Evolutionary conservation across 805 yeast species (phyloP).

Genomic region (Phaffomyces opuntiae): DNA sequence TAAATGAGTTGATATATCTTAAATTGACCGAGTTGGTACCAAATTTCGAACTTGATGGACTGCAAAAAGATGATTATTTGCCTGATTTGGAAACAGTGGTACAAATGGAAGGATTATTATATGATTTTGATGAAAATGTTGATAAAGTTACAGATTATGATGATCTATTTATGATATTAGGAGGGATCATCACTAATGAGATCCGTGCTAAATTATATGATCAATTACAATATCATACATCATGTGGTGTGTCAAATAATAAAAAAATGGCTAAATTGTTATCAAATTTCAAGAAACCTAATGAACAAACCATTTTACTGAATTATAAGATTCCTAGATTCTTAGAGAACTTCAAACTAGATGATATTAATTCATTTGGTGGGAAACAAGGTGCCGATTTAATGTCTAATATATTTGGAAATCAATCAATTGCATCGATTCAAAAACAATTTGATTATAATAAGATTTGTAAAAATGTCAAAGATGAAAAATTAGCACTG

Average conservation of each 20-base stretch:
- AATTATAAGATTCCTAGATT: slow-evolving; percentile 43
- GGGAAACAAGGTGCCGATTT: slow-evolving; percentile 75
- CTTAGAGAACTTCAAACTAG: slow-evolving; percentile 51
- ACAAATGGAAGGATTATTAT: slow-evolving; percentile 13
- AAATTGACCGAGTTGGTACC: slow-evolving; percentile 43
- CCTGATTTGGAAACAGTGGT: slow-evolving; percentile 39
- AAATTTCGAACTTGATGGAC: slow-evolving; percentile 22
- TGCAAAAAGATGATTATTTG: slow-evolving; percentile 24
- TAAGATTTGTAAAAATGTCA: slow-evolving; percentile 45
- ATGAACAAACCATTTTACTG: slow-evolving; percentile 72
- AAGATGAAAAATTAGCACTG: slow-evolving; percentile 41
- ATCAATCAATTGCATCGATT: slow-evolving; percentile 13
- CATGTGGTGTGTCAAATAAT: slow-evolving; percentile 77
- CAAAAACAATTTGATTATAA: slow-evolving; percentile 28
- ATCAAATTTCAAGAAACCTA: slow-evolving; percentile 79
- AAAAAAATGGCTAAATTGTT: slow-evolving; percentile 83
- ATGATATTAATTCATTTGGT: slow-evolving; percentile 86
- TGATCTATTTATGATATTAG: slow-evolving; percentile 63
- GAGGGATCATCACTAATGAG: slow-evolving; percentile 49
- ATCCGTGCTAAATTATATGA: slow-evolving; percentile 46
- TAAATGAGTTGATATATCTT: slow-evolving; percentile 57
- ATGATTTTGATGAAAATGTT: slow-evolving; percentile 8
- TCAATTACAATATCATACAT: slow-evolving; percentile 73
- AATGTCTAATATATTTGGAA: slow-evolving; percentile 41
- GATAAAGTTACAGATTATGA: slow-evolving; percentile 60